Percentiles rank a stretch among this genome's conserved stretches.
Conservation (phyloP, 305 asterid genomes). For the Fraxinus velutina region DNA sequence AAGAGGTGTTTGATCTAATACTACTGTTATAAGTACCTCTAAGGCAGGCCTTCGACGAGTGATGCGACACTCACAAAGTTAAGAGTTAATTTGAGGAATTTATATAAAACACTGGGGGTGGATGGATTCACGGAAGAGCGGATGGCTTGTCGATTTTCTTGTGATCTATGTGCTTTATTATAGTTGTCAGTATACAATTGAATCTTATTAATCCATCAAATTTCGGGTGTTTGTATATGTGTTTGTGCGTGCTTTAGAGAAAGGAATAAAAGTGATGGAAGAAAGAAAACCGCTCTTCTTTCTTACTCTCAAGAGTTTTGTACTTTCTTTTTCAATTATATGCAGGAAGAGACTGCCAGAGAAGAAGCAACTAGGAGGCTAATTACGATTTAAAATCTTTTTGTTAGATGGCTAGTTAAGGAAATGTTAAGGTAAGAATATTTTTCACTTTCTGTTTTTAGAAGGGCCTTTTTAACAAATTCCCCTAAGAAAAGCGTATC, state of each 20-base stretch:
- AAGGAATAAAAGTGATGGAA: neutral
- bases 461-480: neutral
- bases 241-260: neutral
- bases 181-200: neutral
- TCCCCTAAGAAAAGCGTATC: neutral
- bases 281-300: neutral
- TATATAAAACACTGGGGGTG: neutral
- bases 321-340: neutral
- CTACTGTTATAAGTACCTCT: neutral
- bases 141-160: neutral
- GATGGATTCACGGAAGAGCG: neutral
- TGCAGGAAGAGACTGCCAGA: neutral
- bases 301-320: neutral
- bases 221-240: neutral
- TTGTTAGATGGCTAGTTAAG: neutral
- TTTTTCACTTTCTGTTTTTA: neutral
- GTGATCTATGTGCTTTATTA: neutral
- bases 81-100: neutral
- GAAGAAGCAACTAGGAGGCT: neutral
- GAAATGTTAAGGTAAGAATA: neutral
- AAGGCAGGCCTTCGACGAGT: neutral
- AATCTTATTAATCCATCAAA: neutral
- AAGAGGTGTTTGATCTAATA: neutral
- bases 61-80: neutral
- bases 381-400: neutral